A percentile compares a stretch with the other conserved stretches of the same genome.
These are phyloP conservation scores for Asterophora lycoperdoides DNA, from an alignment of 768 basidiomycete genomes.

Conservation along the genomic window DNA sequence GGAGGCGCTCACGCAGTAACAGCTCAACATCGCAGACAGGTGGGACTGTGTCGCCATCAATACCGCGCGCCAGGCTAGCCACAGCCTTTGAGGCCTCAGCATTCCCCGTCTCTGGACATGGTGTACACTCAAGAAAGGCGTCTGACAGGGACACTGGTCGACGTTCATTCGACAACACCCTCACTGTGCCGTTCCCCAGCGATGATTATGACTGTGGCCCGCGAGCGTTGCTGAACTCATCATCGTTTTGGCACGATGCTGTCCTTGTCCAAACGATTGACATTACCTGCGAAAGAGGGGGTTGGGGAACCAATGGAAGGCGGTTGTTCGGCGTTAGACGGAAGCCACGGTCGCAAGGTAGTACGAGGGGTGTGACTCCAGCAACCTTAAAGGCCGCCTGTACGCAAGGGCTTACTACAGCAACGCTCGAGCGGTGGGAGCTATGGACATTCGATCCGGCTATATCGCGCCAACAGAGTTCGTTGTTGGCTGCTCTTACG, in stretches of 20 bases:
- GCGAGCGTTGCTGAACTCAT: conserved; percentile 31
- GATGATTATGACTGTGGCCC: conserved; percentile 39
- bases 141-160: conserved; percentile 63
- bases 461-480: conserved; percentile 42
- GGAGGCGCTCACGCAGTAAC: conserved; percentile 58
- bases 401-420: conserved; percentile 48
- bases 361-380: conserved; percentile 21
- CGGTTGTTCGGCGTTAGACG: conserved; percentile 68
- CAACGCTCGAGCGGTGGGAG: conserved; percentile 80
- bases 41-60: conserved; percentile 40
- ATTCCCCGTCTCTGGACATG: conserved; percentile 81
- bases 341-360: conserved; percentile 44
- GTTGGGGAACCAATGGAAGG: conserved; percentile 64
- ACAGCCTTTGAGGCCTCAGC: conserved; percentile 45
- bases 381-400: conserved; percentile 8
- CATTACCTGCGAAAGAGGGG: conserved; percentile 66
- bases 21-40: conserved; percentile 44
- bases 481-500: conserved; percentile 46
- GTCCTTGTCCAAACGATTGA: conserved; percentile 50
- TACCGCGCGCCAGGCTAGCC: conserved; percentile 46
- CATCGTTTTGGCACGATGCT: conserved; percentile 57
- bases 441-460: conserved; percentile 72
- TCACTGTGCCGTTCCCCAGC: conserved; percentile 40
- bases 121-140: conserved; percentile 65
- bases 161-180: conserved; percentile 39